Evolutionary conservation across 495 filamentous ascomycete species (phyloP).

Genomic region (Rhizodiscina lignyota): DNA sequence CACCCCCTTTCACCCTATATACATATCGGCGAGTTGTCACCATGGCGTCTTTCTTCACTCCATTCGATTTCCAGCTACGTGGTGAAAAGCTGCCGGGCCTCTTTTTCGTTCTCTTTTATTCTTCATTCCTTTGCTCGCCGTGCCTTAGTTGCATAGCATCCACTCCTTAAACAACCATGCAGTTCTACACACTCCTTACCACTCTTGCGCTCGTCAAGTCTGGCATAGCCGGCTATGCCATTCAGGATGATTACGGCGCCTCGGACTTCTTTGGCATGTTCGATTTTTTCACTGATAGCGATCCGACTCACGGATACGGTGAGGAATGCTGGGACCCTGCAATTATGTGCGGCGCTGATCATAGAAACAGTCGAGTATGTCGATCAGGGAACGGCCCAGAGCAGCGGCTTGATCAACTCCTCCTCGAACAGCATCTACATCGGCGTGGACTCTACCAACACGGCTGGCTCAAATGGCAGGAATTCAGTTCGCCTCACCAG

Average conservation of each 20-base stretch:
- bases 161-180: no score
- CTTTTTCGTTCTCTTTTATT: no score
- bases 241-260: conserved; percentile 30
- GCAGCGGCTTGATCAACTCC: conserved; percentile 14
- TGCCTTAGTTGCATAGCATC: no score
- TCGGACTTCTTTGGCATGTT: conserved; percentile 34
- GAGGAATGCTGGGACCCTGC: conserved; percentile 4
- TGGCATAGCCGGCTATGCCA: conserved; percentile 26
- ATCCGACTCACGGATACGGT: conserved; percentile 19
- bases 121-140: no score
- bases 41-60: no score
- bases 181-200: conserved; percentile 24
- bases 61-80: no score
- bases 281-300: conserved; percentile 26
- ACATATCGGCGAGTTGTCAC: no score
- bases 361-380: conserved; percentile 18
- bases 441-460: conserved; percentile 18
- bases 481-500: conserved; percentile 21
- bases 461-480: conserved; percentile 16
- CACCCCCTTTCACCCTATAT: no score
- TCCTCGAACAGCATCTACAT: conserved; percentile 10
- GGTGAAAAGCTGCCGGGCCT: no score
- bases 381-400: conserved; percentile 13
- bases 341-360: no score
- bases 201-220: conserved; percentile 24